phyloP scores from a whole-genome alignment of 768 basidiomycete species.

The Boletus rubescentipes region DNA sequence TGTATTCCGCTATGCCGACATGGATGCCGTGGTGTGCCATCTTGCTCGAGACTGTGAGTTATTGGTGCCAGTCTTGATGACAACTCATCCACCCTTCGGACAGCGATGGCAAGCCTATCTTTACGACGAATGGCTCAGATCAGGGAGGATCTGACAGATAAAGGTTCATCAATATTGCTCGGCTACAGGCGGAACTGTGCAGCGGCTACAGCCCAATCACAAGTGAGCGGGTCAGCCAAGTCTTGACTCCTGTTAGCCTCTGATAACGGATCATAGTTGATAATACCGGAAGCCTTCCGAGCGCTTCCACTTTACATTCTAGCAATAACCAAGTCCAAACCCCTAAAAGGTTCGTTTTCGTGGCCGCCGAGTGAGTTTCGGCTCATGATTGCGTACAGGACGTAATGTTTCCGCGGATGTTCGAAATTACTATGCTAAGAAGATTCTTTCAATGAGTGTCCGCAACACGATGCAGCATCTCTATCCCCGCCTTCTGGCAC shows the following conservation, averaged over 20 bases:
- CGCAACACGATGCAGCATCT: constrained; percentile 72
- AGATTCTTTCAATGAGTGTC: constrained; percentile 67
- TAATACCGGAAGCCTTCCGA: constrained; percentile 92
- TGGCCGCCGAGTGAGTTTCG: not conserved
- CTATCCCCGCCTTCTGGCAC: constrained; percentile 84
- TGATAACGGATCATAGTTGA: constrained; percentile 53
- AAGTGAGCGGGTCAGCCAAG: constrained; percentile 48
- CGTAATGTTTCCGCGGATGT: constrained; percentile 92
- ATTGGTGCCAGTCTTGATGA: constrained; percentile 2
- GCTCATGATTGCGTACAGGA: constrained; percentile 42
- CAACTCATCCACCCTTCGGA: not conserved
- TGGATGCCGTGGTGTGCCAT: constrained; percentile 77
- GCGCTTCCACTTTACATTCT: constrained; percentile 80
- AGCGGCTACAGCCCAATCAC: constrained; percentile 68
- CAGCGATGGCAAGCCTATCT: constrained; percentile 69
- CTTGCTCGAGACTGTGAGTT: constrained; percentile 74
- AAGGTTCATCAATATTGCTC: constrained; percentile 75
- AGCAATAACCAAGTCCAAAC: constrained; percentile 83
- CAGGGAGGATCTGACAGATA: constrained; percentile 81
- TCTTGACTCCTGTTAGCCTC: not conserved
- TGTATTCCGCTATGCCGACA: constrained; percentile 88
- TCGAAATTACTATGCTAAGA: constrained; percentile 81
- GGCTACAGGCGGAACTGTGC: constrained; percentile 92
- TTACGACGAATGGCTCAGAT: constrained; percentile 68
- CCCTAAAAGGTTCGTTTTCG: constrained; percentile 73